phyloP scores from a whole-genome alignment of 148 eudicot species.

The Talinum fruticosum region DNA sequence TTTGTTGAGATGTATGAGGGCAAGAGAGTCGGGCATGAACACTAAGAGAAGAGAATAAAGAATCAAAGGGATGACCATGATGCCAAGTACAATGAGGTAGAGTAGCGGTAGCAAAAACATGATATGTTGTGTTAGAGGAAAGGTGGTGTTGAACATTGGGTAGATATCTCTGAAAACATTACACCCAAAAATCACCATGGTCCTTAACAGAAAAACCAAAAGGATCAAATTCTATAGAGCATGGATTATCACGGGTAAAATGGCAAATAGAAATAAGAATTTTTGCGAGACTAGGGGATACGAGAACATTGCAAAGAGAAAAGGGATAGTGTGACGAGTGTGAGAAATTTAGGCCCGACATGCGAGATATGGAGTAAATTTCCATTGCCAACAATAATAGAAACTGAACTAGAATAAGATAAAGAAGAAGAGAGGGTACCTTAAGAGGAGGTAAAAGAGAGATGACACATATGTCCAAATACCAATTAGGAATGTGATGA shows the following conservation, averaged over 20 bases:
- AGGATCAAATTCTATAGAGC: neutral
- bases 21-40: neutral
- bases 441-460: too few relatives aligned
- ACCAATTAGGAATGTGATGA: too few relatives aligned
- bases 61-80: neutral
- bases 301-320: too few relatives aligned
- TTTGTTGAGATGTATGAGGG: neutral
- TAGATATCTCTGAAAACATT: neutral
- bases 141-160: neutral
- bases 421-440: too few relatives aligned
- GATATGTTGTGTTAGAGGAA: neutral
- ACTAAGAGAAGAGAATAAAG: neutral
- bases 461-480: too few relatives aligned
- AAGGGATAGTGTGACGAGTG: too few relatives aligned
- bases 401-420: too few relatives aligned
- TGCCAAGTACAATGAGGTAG: neutral
- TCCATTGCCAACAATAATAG: too few relatives aligned
- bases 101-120: neutral
- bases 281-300: neutral
- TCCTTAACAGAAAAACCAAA: neutral
- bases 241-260: neutral
- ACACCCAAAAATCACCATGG: neutral
- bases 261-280: neutral
- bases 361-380: too few relatives aligned
- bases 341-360: too few relatives aligned